A percentile compares a stretch with the other conserved stretches of the same genome.
phyloP scores from a whole-genome alignment of 2,329 filamentous ascomycete species.

The Dactylonectria estremocensis region DNA sequence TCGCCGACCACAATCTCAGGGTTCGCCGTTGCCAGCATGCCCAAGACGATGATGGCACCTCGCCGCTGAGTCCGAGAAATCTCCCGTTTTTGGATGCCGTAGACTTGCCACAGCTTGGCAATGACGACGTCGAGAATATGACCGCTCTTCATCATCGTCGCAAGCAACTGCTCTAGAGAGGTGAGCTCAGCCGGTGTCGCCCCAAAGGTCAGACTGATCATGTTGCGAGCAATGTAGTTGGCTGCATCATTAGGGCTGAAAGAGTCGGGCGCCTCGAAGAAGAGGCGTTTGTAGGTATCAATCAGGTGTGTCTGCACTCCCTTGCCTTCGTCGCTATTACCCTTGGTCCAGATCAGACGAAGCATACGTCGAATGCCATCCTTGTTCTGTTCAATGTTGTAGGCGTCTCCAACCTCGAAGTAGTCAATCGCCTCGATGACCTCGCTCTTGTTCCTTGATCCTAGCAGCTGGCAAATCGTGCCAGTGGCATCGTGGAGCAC shows the following conservation, averaged over 20 bases:
- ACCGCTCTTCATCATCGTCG: constrained; percentile 97
- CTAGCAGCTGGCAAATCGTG: constrained; percentile 87
- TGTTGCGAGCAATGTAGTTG: constrained; percentile 96
- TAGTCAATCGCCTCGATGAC: constrained; percentile 99
- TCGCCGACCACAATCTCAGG: constrained; percentile 95
- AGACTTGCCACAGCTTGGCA: constrained; percentile 96
- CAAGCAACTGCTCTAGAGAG: constrained; percentile 92
- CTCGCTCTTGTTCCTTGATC: constrained; percentile 97
- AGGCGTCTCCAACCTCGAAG: constrained; percentile 94
- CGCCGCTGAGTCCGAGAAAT: constrained; percentile 93
- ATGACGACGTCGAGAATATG: constrained; percentile 89
- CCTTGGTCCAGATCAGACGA: constrained; percentile 98
- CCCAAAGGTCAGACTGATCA: constrained; percentile 98
- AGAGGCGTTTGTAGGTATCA: constrained; percentile 95
- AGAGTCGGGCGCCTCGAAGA: constrained; percentile 93
- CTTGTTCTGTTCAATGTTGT: constrained; percentile 95
- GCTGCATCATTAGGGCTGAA: constrained; percentile 92
- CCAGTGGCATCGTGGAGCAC: constrained; percentile 87
- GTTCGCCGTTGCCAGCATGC: constrained; percentile 94
- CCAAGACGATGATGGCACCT: constrained; percentile 94
- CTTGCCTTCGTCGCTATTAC: constrained; percentile 98
- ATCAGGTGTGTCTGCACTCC: constrained; percentile 97
- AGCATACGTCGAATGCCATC: constrained; percentile 95
- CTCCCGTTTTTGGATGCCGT: constrained; percentile 92
- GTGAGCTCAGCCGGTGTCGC: constrained; percentile 96